A percentile compares a stretch with the other conserved stretches of the same genome.
These are phyloP conservation scores for Cordyceps fumosorosea DNA, from an alignment of 2,329 filamentous ascomycete species.

Conservation along the genomic window DNA sequence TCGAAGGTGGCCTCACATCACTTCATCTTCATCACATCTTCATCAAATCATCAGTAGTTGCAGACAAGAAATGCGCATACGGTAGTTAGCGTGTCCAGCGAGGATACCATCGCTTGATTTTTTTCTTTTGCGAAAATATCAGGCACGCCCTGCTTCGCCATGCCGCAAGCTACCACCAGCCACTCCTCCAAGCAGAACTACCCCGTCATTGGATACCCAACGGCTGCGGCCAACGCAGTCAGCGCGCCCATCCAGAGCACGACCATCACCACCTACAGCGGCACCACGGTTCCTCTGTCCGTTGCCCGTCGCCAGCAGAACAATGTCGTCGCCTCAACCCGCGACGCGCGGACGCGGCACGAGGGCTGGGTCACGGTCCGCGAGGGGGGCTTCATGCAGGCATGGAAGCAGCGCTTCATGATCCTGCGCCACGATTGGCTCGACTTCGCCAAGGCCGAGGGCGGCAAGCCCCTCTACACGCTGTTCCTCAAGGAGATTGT, in stretches of 20 bases:
- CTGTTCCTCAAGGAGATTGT: conserved; percentile 75
- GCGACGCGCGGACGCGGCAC: conserved; percentile 60
- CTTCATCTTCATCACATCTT: too few relatives aligned
- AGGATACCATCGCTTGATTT: neutral
- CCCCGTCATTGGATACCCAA: conserved; percentile 6
- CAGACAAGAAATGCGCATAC: too few relatives aligned
- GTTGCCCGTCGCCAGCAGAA: conserved; percentile 48
- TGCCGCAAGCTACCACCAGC: neutral
- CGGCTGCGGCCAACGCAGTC: conserved; percentile 51
- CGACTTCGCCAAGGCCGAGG: conserved; percentile 83
- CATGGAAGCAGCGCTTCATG: conserved; percentile 78
- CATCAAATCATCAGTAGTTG: too few relatives aligned
- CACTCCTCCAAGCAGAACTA: neutral
- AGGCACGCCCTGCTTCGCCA: neutral
- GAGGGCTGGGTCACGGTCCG: conserved; percentile 72
- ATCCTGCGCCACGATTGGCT: conserved; percentile 78
- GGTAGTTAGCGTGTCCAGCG: neutral
- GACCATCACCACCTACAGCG: conserved; percentile 54
- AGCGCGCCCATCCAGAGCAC: conserved; percentile 56
- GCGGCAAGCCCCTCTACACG: conserved; percentile 69
- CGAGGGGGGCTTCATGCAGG: conserved; percentile 71
- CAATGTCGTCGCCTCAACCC: conserved; percentile 41
- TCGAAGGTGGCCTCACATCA: neutral
- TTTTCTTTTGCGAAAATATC: neutral
- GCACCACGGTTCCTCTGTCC: conserved; percentile 59